Percentiles rank a stretch among this genome's conserved stretches.
These are phyloP conservation scores for Biscutella auriculata DNA, from an alignment of 441 rosid species.

Conservation along the genomic window DNA sequence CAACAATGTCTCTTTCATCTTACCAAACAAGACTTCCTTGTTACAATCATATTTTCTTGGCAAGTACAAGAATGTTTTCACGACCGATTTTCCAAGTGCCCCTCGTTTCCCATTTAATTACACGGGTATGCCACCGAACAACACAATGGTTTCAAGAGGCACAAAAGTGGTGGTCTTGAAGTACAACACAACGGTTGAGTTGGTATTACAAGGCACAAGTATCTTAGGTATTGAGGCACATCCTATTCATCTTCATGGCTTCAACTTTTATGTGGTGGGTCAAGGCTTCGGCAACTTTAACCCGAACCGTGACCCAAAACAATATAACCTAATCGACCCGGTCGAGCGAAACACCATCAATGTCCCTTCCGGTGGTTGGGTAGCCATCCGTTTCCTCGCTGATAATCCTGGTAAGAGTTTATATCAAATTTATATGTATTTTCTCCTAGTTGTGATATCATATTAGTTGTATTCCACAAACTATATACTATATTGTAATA, in stretches of 20 bases:
- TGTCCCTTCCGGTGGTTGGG: conserved; percentile 64
- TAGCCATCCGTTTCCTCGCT: conserved; percentile 37
- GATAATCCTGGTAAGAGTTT: conserved; percentile 47
- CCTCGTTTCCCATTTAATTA: conserved; percentile 44
- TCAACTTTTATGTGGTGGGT: conserved; percentile 50
- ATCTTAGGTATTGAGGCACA: conserved; percentile 58
- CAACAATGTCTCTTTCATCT: conserved; percentile 42
- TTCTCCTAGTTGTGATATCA: too few relatives aligned
- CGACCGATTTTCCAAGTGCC: conserved; percentile 38
- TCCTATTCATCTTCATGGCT: conserved; percentile 64
- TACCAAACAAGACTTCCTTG: conserved; percentile 33
- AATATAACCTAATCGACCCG: conserved; percentile 47
- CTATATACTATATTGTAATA: too few relatives aligned
- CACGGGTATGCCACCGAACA: conserved; percentile 59
- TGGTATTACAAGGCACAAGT: conserved; percentile 56
- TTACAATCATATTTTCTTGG: conserved; percentile 37
- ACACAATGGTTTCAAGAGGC: conserved; percentile 36
- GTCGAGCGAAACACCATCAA: conserved; percentile 46
- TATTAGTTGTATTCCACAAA: too few relatives aligned
- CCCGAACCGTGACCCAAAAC: conserved; percentile 33
- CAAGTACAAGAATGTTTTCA: conserved; percentile 33
- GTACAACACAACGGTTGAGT: conserved; percentile 49
- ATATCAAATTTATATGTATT: too few relatives aligned
- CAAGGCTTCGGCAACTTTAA: conserved; percentile 54
- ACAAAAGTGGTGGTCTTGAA: conserved; percentile 40